Percentiles rank a stretch among this genome's conserved stretches.
Conservation (phyloP, 2,329 filamentous ascomycete species). For the Colletotrichum chlorophyti region DNA sequence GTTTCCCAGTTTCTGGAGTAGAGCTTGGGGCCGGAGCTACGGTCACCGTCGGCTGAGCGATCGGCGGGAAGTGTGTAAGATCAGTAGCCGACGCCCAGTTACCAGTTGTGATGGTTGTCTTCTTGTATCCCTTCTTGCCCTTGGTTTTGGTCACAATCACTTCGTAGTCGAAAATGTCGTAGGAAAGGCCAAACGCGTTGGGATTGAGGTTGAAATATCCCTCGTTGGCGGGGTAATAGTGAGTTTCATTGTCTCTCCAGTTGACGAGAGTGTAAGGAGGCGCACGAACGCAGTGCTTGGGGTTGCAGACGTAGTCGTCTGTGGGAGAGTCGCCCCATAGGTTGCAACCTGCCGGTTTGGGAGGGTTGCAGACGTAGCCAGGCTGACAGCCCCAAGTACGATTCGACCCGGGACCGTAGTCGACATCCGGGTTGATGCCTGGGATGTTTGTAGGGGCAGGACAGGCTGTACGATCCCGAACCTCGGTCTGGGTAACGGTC, state of each 20-base stretch:
- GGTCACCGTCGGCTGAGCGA: conserved; percentile 33
- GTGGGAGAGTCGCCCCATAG: conserved; percentile 56
- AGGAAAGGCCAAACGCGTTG: conserved; percentile 66
- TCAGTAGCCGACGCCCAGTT: conserved; percentile 61
- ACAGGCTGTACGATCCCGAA: conserved; percentile 47
- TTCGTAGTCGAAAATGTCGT: conserved; percentile 63
- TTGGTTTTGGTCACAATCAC: conserved; percentile 43
- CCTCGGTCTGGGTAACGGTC: conserved; percentile 36
- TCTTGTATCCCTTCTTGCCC: conserved; percentile 39
- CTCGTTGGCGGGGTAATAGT: conserved; percentile 57
- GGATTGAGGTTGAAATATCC: conserved; percentile 73
- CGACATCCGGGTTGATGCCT: conserved; percentile 23
- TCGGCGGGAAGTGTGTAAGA: conserved; percentile 48
- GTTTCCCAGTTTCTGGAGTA: conserved; percentile 2
- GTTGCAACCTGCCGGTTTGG: conserved; percentile 56
- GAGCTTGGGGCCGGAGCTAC: conserved; percentile 3
- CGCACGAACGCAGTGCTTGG: conserved; percentile 50
- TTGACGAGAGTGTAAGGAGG: conserved; percentile 42
- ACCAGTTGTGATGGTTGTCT: conserved; percentile 58
- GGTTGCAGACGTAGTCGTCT: conserved; percentile 54
- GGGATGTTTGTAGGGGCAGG: conserved; percentile 48
- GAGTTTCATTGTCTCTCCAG: conserved; percentile 53
- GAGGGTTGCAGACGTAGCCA: conserved; percentile 59
- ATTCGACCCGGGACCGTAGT: conserved; percentile 45
- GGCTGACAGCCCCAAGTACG: conserved; percentile 61